Evolutionary conservation across 352 stramenopile genomes (phyloP), one percentile per base, ranked within the genome.

Genomic region (Aphanomyces cochlioides): DNA sequence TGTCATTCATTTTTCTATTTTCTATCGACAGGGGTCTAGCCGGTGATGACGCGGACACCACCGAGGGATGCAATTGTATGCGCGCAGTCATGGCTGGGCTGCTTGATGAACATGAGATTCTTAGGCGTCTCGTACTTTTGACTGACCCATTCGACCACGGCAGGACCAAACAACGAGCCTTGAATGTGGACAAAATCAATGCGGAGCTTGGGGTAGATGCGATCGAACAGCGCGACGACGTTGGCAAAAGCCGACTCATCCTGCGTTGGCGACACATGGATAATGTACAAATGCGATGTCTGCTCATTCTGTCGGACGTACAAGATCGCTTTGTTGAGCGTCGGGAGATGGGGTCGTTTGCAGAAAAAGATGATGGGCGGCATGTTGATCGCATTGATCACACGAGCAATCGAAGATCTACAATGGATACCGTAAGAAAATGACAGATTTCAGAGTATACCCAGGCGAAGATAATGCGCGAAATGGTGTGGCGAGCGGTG

Each of bases 71-170:
- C 82, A 5, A 96, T 80, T n/a, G 88, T 87, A 70, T 95, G 85
- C 21, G 77, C 78, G 61, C 86, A 88, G 60, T 86, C 78, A 41
- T 85, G 78, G 67, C 92, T 84, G 2, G 88, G 87, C 69, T 90
- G 90, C 17, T 76, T 83, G 74, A 96, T 96, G 77, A 97, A 96
- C 84, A 96, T 95, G 77, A 91, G 88, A 73, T 93, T 95, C 67
- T 81, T 85, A 1, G 80, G 79, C 8, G 96, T 80, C 4, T 78
- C 76, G 56, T 96, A 78, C 47, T 82, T 78, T 47, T 79, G 67
- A 2, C 72, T 79, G 56, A 95, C 67, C 82, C 86, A 96, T 69
- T 93, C 80, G 50, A 97, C 84, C 43, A 87, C 77, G 12, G 77
- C 76, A 1, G 87, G 81, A 28, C 78, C 77, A 74, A 88, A 88